Conservation (phyloP, 805 yeast genomes). For the Kluyveromyces nonfermentans region DNA sequence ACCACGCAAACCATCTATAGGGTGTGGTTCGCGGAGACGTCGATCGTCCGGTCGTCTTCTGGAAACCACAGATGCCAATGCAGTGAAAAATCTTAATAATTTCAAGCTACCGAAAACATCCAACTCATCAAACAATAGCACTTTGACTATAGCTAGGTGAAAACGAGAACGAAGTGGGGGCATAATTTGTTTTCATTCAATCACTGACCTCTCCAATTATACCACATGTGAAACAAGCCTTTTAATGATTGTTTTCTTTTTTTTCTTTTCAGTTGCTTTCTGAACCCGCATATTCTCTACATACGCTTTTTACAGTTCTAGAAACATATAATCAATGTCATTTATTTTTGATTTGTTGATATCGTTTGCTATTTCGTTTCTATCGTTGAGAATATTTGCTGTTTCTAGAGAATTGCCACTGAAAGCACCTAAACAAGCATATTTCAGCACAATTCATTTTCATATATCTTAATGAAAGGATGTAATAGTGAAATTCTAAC, state of each 20-base stretch:
- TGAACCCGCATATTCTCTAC: not conserved
- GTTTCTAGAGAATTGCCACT: not conserved
- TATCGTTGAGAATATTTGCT: not conserved
- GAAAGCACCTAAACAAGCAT: too few species aligned
- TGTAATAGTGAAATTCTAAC: too few species aligned
- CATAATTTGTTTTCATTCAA: too few species aligned
- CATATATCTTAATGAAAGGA: too few species aligned
- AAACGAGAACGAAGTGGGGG: not conserved
- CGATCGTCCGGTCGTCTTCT: slow-evolving; percentile 6
- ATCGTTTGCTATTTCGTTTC: not conserved
- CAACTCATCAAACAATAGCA: not conserved
- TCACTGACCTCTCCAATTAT: not conserved
- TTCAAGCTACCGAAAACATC: not conserved
- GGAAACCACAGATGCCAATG: slow-evolving; percentile 3
- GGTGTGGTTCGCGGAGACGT: slow-evolving; percentile 7
- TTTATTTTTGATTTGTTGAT: too few species aligned
- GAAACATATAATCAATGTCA: not conserved
- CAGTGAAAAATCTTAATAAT: not conserved
- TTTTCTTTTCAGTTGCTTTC: not conserved
- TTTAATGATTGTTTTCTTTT: too few species aligned
- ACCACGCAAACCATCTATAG: slow-evolving; percentile 2
- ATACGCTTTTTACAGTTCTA: not conserved
- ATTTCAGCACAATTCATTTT: too few species aligned
- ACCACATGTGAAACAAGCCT: not conserved
- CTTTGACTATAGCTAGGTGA: not conserved